Conservation (phyloP, 768 basidiomycete genomes). For the Suillus subalutaceus region DNA sequence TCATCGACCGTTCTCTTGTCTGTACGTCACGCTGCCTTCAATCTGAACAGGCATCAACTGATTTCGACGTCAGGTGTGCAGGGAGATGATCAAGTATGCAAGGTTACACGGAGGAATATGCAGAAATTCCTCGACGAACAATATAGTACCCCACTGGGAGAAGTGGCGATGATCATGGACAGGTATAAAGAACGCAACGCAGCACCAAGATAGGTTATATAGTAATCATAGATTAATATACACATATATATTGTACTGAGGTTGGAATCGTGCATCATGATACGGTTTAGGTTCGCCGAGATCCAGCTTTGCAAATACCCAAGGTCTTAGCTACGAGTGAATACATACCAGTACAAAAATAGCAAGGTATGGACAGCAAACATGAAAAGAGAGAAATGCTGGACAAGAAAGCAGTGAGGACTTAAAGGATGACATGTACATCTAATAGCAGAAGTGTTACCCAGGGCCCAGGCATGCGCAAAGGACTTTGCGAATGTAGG, state of each 20-base stretch:
- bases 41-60: background rate
- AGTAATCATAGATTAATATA: background rate
- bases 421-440: background rate
- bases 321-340: background rate
- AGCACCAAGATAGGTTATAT: background rate
- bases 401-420: background rate
- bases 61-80: background rate
- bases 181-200: background rate
- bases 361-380: slow-evolving; percentile 1
- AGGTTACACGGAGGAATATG: background rate
- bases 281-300: background rate
- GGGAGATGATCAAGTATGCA: slow-evolving; percentile 1
- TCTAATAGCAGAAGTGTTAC: background rate
- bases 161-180: background rate
- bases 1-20: slow-evolving; percentile 1
- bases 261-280: background rate
- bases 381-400: background rate
- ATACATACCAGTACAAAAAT: background rate
- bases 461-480: slow-evolving; percentile 31
- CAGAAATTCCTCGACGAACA: background rate
- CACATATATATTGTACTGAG: background rate
- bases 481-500: slow-evolving; percentile 13
- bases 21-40: background rate
- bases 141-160: background rate
- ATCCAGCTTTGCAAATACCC: background rate